phyloP scores from a whole-genome alignment of 805 yeast species.

The Sugiyamaella mastotermitis region DNA sequence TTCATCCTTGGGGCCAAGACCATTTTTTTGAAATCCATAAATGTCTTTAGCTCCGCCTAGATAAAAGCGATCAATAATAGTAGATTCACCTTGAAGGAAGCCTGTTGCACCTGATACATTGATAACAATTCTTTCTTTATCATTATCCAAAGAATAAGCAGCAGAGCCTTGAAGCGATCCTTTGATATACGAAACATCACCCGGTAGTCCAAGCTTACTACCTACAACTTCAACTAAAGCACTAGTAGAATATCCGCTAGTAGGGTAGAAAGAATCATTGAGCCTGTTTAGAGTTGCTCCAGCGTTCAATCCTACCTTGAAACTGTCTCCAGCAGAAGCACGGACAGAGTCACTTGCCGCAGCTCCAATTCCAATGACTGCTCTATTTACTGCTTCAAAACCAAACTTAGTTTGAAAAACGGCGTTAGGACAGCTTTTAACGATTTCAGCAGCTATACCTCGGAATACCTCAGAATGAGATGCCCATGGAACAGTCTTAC shows the following conservation, averaged over 20 bases:
- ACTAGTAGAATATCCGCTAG: constrained; percentile 36
- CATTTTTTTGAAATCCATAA: constrained; percentile 58
- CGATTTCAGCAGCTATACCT: constrained; percentile 37
- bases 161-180: constrained; percentile 13
- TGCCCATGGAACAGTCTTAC: constrained; percentile 44
- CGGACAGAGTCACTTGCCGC: constrained; percentile 56
- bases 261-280: constrained; percentile 32
- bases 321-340: constrained; percentile 53
- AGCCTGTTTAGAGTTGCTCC: constrained; percentile 37
- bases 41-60: constrained; percentile 69
- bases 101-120: constrained; percentile 12
- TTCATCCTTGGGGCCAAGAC: constrained; percentile 55
- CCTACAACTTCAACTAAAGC: constrained; percentile 32
- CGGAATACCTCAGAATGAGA: constrained; percentile 46
- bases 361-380: constrained; percentile 42
- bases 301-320: constrained; percentile 48
- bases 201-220: constrained; percentile 23
- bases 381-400: constrained; percentile 51
- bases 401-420: constrained; percentile 38
- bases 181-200: constrained; percentile 28
- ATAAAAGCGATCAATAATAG: constrained; percentile 70
- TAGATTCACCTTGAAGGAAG: constrained; percentile 21
- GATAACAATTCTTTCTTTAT: constrained; percentile 18
- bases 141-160: constrained; percentile 17
- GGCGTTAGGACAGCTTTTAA: constrained; percentile 6